phyloP scores from a whole-genome alignment of 768 basidiomycete genomes.

The Kwoniella sp. region DNA sequence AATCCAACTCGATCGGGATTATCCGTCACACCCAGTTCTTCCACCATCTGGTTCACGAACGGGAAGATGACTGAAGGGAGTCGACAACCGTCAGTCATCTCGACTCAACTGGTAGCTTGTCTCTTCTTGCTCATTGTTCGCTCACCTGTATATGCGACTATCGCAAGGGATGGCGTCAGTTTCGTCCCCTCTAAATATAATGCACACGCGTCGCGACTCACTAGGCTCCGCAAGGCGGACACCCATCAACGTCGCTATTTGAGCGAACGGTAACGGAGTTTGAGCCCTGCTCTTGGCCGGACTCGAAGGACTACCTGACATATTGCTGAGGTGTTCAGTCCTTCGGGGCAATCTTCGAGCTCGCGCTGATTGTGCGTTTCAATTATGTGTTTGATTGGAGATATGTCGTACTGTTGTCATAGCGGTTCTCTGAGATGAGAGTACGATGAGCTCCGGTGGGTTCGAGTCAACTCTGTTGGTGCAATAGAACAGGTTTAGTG shows the following conservation, averaged over 20 bases:
- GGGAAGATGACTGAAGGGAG: slow-evolving; percentile 51
- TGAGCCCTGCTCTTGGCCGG: slow-evolving; percentile 13
- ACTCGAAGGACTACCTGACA: slow-evolving; percentile 3
- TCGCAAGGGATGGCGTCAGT: slow-evolving; percentile 9
- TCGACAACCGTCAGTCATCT: not conserved
- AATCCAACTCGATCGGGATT: slow-evolving; percentile 53
- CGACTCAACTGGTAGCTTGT: too few relatives aligned
- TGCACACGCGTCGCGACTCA: slow-evolving; percentile 27
- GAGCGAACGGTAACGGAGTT: slow-evolving; percentile 30
- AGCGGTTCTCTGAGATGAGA: too few relatives aligned
- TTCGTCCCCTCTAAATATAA: not conserved
- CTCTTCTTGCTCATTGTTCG: not conserved
- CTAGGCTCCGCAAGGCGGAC: slow-evolving; percentile 53
- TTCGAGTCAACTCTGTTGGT: too few relatives aligned
- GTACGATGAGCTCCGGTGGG: too few relatives aligned
- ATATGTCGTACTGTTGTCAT: too few relatives aligned
- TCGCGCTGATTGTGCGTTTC: too few relatives aligned
- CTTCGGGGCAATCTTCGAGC: too few relatives aligned
- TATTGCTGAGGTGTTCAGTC: not conserved
- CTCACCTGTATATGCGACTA: slow-evolving; percentile 51
- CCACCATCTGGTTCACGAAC: slow-evolving; percentile 57
- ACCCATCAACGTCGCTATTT: slow-evolving; percentile 50
- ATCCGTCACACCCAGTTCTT: slow-evolving; percentile 48
- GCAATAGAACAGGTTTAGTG: too few relatives aligned
- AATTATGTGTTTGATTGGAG: too few relatives aligned